These are phyloP conservation scores for Priceomyces melissophilus DNA, from an alignment of 805 yeast species.

Conservation along the genomic window DNA sequence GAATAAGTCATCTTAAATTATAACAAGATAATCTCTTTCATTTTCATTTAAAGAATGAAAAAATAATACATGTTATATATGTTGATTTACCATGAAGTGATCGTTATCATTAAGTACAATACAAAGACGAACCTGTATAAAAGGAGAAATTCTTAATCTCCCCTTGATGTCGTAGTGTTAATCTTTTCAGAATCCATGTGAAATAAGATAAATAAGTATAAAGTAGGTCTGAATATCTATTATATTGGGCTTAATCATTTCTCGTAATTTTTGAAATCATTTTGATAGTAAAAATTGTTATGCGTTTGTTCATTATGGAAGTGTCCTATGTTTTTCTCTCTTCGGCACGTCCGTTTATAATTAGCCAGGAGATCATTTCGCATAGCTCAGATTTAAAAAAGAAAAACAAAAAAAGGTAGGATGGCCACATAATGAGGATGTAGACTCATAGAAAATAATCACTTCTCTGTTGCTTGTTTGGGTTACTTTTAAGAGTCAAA, in stretches of 20 bases:
- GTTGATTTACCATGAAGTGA: neutral
- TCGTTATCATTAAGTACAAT: too few species aligned
- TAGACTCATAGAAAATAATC: slow-evolving; percentile 37
- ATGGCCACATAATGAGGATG: neutral
- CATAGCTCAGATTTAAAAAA: neutral
- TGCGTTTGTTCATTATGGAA: too few species aligned
- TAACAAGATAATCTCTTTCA: neutral
- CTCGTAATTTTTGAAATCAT: too few species aligned
- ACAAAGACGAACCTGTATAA: neutral
- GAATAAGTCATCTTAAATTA: slow-evolving; percentile 24
- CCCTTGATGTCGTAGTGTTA: neutral
- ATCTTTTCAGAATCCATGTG: too few species aligned
- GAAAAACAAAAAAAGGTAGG: too few species aligned
- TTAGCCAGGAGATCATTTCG: neutral
- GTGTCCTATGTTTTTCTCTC: too few species aligned
- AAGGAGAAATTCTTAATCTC: neutral
- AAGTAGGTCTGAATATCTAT: too few species aligned
- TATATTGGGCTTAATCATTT: too few species aligned
- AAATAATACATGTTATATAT: neutral
- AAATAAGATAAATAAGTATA: too few species aligned
- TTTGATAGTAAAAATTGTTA: too few species aligned
- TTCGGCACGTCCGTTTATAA: too few species aligned
- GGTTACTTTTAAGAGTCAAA: slow-evolving; percentile 35
- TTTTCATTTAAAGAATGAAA: too few species aligned
- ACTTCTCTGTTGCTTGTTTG: slow-evolving; percentile 41